phyloP scores from a whole-genome alignment of 768 basidiomycete species.

The Mycena filopes region DNA sequence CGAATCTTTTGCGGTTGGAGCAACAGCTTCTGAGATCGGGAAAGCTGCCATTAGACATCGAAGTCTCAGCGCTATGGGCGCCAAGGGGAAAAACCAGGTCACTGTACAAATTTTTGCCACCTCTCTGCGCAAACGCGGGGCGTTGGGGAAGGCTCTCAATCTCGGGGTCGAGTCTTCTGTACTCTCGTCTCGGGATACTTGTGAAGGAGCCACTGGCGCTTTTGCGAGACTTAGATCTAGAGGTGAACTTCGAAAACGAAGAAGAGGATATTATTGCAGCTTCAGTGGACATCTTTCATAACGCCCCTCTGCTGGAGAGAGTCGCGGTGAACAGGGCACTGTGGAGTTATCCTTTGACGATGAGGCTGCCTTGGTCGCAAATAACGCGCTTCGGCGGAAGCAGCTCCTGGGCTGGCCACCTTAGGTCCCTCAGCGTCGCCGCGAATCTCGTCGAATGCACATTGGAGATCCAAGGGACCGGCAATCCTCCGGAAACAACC shows the following conservation, averaged over 20 bases:
- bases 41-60: background rate
- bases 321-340: background rate
- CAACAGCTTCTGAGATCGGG: background rate
- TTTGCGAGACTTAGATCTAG: background rate
- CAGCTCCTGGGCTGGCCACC: background rate
- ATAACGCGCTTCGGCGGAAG: background rate
- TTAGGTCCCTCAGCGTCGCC: background rate
- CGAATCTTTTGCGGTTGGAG: background rate
- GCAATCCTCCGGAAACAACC: background rate
- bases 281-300: background rate
- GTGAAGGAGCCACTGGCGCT: background rate
- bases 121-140: background rate
- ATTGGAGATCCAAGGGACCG: background rate
- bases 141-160: slow-evolving; percentile 9
- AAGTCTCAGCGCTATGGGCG: no score
- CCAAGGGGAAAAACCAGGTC: no score
- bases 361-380: background rate
- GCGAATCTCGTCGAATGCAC: slow-evolving; percentile 10
- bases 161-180: background rate
- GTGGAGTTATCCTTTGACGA: background rate
- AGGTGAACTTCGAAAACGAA: background rate
- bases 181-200: background rate
- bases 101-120: background rate
- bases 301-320: background rate
- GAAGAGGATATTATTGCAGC: background rate